Conservation (phyloP, 2,329 filamentous ascomycete species). For the Phaeophleospora eucalypticola region DNA sequence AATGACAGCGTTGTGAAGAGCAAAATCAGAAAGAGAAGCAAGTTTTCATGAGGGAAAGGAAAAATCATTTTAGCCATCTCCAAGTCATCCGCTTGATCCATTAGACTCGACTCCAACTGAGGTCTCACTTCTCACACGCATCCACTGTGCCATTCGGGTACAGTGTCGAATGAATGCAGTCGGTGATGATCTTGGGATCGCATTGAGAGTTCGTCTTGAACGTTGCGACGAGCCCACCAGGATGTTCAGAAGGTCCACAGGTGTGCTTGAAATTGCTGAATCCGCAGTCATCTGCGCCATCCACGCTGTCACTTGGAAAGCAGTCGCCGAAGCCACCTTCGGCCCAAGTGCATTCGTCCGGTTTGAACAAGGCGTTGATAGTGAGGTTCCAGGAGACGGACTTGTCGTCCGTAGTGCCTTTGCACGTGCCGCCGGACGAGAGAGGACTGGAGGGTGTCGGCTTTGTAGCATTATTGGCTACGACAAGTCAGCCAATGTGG, state of each 20-base stretch:
- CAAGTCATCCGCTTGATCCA: no score
- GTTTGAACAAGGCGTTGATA: neutral
- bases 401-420: neutral
- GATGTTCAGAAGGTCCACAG: neutral
- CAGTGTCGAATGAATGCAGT: neutral
- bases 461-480: no score
- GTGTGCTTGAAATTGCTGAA: neutral
- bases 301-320: neutral
- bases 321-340: neutral
- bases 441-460: no score
- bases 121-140: no score
- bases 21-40: no score
- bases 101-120: no score
- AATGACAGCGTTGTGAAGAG: no score
- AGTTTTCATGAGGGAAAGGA: no score
- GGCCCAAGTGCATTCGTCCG: neutral
- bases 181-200: neutral
- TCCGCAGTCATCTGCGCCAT: neutral
- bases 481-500: no score
- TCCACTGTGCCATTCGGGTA: no score
- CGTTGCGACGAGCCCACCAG: neutral
- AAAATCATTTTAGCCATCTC: no score
- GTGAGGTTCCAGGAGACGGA: neutral
- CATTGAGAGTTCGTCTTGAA: neutral
- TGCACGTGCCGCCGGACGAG: no score